These are phyloP conservation scores for Penicillium digitatum DNA, from an alignment of 2,329 filamentous ascomycete species.

Conservation along the genomic window DNA sequence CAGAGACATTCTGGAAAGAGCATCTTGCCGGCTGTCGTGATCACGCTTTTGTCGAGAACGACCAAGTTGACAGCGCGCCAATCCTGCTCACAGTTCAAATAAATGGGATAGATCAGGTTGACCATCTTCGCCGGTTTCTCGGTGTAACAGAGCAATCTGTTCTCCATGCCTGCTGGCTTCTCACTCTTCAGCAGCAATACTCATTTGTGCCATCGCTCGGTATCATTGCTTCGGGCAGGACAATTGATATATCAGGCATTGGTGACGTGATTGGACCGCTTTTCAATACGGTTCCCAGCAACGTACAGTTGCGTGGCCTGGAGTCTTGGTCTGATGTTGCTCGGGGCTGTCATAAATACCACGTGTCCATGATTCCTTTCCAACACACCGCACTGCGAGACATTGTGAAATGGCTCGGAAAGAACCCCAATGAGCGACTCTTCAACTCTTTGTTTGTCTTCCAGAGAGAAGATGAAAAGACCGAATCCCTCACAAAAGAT, in stretches of 20 bases:
- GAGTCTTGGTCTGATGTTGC: constrained; percentile 61
- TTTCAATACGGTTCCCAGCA: constrained; percentile 84
- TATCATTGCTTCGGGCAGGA: constrained; percentile 72
- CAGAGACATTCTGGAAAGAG: constrained; percentile 64
- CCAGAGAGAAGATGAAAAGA: constrained; percentile 50
- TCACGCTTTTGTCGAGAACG: constrained; percentile 10
- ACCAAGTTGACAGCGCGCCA: constrained; percentile 10
- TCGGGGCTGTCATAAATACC: constrained; percentile 65
- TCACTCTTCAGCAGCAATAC: constrained; percentile 55
- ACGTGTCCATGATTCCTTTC: constrained; percentile 63
- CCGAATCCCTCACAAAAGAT: constrained; percentile 22
- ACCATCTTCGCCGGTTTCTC: constrained; percentile 54
- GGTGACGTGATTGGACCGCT: constrained; percentile 73
- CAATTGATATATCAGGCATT: constrained; percentile 60
- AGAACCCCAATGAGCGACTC: constrained; percentile 52
- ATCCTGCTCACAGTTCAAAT: constrained; percentile 21
- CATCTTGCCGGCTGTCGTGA: constrained; percentile 46
- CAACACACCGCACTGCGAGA: constrained; percentile 76
- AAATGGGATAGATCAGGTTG: constrained; percentile 45
- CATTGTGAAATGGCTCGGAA: constrained; percentile 72
- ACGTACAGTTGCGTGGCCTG: constrained; percentile 43
- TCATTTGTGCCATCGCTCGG: constrained; percentile 58
- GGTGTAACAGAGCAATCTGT: constrained; percentile 76
- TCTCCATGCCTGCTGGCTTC: constrained; percentile 70
- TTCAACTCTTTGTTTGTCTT: constrained; percentile 85